Conservation (phyloP, 179 eudicot species). For the Beta corolliflora region DNA sequence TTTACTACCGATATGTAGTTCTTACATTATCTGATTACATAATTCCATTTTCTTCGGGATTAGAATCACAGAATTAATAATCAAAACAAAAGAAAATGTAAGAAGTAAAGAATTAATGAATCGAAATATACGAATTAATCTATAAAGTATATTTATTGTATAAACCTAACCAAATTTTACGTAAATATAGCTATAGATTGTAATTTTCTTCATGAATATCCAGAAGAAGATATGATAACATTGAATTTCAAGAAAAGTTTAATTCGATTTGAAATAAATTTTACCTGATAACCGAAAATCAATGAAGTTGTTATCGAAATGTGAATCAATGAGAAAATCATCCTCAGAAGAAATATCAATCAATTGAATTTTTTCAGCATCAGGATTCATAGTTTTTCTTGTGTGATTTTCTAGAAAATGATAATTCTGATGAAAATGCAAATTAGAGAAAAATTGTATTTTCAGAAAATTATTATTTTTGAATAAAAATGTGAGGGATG, state of each 20-base stretch:
- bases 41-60: no score
- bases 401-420: neutral
- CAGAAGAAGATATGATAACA: no score
- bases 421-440: neutral
- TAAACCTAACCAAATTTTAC: neutral
- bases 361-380: conserved; percentile 37
- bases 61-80: no score
- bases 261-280: no score
- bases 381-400: conserved; percentile 32
- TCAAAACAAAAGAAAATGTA: no score
- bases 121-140: no score
- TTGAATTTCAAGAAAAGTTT: neutral
- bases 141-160: no score
- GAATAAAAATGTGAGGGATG: neutral
- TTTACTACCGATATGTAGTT: no score
- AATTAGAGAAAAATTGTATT: neutral
- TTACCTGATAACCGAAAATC: conserved; percentile 54
- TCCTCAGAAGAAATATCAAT: conserved; percentile 55
- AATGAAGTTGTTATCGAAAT: conserved; percentile 24
- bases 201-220: no score
- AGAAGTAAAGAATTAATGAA: no score
- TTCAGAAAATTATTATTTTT: neutral
- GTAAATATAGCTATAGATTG: no score
- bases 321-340: conserved; percentile 52
- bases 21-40: no score